Evolutionary conservation across 2,329 filamentous ascomycete genomes (phyloP).

Genomic region (Davidsoniella eucalypti): DNA sequence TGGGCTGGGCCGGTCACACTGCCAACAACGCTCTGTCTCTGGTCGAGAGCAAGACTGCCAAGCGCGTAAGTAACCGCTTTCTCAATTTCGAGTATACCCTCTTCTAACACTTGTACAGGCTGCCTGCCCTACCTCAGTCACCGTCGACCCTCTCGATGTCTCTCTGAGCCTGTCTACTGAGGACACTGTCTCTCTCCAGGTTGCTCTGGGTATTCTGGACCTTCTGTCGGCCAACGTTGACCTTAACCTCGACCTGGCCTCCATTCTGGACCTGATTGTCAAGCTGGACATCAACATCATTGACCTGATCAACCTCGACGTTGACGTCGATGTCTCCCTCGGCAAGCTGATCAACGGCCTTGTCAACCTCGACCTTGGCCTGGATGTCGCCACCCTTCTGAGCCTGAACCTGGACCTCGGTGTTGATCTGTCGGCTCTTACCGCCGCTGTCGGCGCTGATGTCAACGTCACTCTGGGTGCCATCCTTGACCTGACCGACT

Average conservation of each 20-base stretch:
- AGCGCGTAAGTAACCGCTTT: slow-evolving; percentile 3
- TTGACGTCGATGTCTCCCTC: slow-evolving; percentile 2
- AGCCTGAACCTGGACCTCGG: slow-evolving; percentile 6
- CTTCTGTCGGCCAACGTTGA: slow-evolving; percentile 1
- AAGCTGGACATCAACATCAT: slow-evolving; percentile 9
- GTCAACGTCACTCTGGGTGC: slow-evolving; percentile 5
- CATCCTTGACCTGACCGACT: slow-evolving; percentile 4
- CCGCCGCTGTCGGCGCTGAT: neutral
- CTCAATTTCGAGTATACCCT: neutral
- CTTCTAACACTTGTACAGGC: neutral
- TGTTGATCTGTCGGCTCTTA: slow-evolving; percentile 2
- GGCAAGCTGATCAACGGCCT: slow-evolving; percentile 7
- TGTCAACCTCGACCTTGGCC: slow-evolving; percentile 4
- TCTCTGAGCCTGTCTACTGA: neutral
- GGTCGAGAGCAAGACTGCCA: neutral
- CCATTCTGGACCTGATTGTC: slow-evolving; percentile 6
- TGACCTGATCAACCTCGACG: slow-evolving; percentile 11
- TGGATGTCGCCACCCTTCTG: slow-evolving; percentile 6
- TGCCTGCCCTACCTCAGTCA: slow-evolving; percentile 6
- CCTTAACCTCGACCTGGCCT: slow-evolving; percentile 7
- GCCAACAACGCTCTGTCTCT: neutral
- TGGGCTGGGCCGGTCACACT: neutral
- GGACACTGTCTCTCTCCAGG: slow-evolving; percentile 6
- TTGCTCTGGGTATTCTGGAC: slow-evolving; percentile 9
- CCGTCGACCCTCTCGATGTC: slow-evolving; percentile 8